These are phyloP conservation scores for Cladosporium sp. DNA, from an alignment of 2,329 filamentous ascomycete species.

Conservation along the genomic window DNA sequence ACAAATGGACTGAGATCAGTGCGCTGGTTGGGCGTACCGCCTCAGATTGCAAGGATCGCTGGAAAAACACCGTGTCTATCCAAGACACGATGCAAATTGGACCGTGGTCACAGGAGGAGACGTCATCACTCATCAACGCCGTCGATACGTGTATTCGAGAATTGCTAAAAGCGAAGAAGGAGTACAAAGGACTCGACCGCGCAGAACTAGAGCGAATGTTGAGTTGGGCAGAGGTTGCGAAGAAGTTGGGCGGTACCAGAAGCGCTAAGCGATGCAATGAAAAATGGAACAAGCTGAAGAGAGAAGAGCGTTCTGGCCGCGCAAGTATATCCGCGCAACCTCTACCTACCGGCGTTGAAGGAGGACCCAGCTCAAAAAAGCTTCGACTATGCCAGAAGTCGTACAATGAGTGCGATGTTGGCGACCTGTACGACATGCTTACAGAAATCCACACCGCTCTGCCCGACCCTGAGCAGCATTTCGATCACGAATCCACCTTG, in stretches of 20 bases:
- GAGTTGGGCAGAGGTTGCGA: conserved; percentile 63
- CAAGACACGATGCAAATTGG: conserved; percentile 50
- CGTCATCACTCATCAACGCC: conserved; percentile 38
- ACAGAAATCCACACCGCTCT: conserved; percentile 28
- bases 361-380: conserved; percentile 6
- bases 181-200: conserved; percentile 32
- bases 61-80: conserved; percentile 63
- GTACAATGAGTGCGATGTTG: conserved; percentile 34
- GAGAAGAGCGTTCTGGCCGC: conserved; percentile 9
- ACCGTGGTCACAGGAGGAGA: conserved; percentile 60
- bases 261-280: conserved; percentile 63
- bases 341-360: not conserved
- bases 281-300: conserved; percentile 59
- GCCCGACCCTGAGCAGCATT: conserved; percentile 21
- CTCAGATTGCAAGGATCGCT: conserved; percentile 66
- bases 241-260: conserved; percentile 57
- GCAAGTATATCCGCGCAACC: not conserved
- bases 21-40: conserved; percentile 60
- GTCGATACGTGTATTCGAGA: conserved; percentile 52
- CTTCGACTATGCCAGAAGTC: conserved; percentile 18
- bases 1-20: conserved; percentile 60
- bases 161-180: conserved; percentile 40
- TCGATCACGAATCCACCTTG: conserved; percentile 31
- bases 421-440: conserved; percentile 40
- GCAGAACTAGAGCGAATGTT: conserved; percentile 52